Conservation (phyloP, 257 asterid species). For the Orobanche coerulescens region DNA sequence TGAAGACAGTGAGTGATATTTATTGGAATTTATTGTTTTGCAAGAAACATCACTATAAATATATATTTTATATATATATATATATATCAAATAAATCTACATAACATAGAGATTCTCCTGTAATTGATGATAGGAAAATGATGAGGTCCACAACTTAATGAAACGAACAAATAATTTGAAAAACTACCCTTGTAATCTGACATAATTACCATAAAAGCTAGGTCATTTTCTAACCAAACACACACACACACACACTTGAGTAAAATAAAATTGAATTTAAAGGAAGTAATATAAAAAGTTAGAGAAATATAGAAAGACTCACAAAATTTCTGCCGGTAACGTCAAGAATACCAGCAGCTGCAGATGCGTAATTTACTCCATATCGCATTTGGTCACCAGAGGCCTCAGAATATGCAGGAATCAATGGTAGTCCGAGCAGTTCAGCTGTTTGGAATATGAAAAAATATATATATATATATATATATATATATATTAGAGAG, state of each 20-base stretch:
- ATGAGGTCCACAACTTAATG: too few species aligned
- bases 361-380: constrained; percentile 90
- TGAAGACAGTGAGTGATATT: too few species aligned
- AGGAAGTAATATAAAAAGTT: too few species aligned
- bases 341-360: constrained; percentile 85
- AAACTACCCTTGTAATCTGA: neutral
- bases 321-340: constrained; percentile 46
- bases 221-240: too few species aligned
- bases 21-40: too few species aligned
- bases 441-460: constrained; percentile 64
- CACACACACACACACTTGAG: too few species aligned
- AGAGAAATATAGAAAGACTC: neutral
- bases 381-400: constrained; percentile 48
- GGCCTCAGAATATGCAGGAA: constrained; percentile 51
- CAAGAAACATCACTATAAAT: too few species aligned
- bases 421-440: constrained; percentile 66
- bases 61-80: too few species aligned
- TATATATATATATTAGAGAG: neutral
- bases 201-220: neutral
- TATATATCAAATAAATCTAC: too few species aligned
- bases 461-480: too few species aligned
- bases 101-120: neutral
- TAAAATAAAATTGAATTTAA: too few species aligned
- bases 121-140: neutral
- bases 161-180: too few species aligned